These are phyloP conservation scores for Colletotrichum sp. DNA, from an alignment of 2,329 filamentous ascomycete species.

Conservation along the genomic window DNA sequence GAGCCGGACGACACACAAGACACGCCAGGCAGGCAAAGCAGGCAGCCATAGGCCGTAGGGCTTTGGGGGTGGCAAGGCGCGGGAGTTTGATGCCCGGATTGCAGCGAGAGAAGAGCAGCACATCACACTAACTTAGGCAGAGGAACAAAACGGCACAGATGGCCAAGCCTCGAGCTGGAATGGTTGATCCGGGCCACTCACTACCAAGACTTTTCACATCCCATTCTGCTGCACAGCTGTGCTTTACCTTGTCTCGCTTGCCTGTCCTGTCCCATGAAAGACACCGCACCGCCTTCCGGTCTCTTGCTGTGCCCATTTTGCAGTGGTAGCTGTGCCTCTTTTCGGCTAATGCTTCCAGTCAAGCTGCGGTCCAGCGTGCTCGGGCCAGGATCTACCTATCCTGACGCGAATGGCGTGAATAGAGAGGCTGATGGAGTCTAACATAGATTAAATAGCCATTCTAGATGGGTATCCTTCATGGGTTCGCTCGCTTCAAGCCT, in stretches of 20 bases:
- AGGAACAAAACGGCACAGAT: background rate
- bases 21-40: background rate
- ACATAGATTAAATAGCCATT: background rate
- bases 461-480: background rate
- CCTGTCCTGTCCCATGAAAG: background rate
- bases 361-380: background rate
- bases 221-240: background rate
- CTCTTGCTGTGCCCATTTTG: background rate
- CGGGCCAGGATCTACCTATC: background rate
- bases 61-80: slow-evolving; percentile 1
- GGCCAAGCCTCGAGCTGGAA: background rate
- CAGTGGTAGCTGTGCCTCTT: background rate
- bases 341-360: background rate
- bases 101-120: background rate
- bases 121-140: background rate
- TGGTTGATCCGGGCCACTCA: background rate
- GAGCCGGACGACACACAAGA: background rate
- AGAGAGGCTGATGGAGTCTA: background rate
- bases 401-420: background rate
- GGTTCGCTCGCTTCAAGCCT: background rate
- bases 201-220: background rate
- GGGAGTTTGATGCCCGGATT: background rate
- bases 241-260: background rate
- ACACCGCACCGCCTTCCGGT: background rate
- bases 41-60: background rate